A percentile compares a stretch with the other conserved stretches of the same genome.
phyloP scores from a whole-genome alignment of 257 asterid species.

The Solanum peruvianum region DNA sequence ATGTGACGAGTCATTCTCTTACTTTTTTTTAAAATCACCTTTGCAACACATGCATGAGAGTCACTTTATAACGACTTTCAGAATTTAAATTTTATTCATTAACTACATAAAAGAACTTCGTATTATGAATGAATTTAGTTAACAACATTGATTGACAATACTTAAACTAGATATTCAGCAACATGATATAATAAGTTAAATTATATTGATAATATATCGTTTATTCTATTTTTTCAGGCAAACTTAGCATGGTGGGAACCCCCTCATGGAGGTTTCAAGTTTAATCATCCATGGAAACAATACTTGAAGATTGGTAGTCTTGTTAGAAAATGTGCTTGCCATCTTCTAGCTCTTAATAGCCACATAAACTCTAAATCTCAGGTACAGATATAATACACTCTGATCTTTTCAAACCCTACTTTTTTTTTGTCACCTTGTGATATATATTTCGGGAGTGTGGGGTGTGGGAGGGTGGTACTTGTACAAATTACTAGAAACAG shows the following conservation, averaged over 20 bases:
- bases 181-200: neutral
- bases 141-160: neutral
- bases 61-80: neutral
- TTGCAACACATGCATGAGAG: too few relatives aligned
- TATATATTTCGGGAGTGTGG: too few relatives aligned
- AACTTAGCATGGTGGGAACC: conserved; percentile 90
- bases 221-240: conserved; percentile 29
- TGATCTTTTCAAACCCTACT: neutral
- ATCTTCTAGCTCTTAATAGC: conserved; percentile 29
- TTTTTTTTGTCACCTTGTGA: neutral
- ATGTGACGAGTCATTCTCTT: too few relatives aligned
- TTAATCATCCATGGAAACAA: conserved; percentile 24
- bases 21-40: too few relatives aligned
- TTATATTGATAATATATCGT: neutral
- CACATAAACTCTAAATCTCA: conserved; percentile 9
- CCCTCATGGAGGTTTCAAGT: conserved; percentile 3
- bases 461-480: too few relatives aligned
- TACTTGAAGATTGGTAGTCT: conserved; percentile 30
- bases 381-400: neutral
- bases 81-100: too few relatives aligned
- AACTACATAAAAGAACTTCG: too few relatives aligned
- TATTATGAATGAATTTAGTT: too few relatives aligned
- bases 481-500: neutral
- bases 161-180: too few relatives aligned
- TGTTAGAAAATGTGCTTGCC: conserved; percentile 56